These are phyloP conservation scores for Beta macrorhiza DNA, from an alignment of 179 eudicot genomes.

Conservation along the genomic window DNA sequence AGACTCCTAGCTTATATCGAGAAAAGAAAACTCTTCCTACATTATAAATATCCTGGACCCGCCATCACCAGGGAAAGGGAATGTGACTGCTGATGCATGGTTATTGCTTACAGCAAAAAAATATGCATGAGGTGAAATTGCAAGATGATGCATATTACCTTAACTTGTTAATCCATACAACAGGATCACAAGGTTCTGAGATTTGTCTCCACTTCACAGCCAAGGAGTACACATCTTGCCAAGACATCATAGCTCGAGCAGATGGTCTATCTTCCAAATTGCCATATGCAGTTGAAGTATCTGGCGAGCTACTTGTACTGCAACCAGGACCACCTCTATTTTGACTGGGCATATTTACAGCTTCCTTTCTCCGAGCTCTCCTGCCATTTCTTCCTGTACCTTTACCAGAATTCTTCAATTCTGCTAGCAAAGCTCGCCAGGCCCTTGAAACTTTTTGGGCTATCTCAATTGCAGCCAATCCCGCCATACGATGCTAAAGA, in stretches of 20 bases:
- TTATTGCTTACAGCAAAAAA: not conserved
- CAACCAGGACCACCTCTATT: constrained; percentile 98
- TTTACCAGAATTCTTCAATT: constrained; percentile 69
- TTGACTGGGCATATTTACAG: constrained; percentile 53
- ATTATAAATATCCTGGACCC: too few relatives aligned
- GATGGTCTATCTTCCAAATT: constrained; percentile 62
- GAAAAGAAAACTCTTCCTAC: not conserved
- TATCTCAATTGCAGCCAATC: constrained; percentile 95
- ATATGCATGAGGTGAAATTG: not conserved
- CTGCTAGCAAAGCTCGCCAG: constrained; percentile 86
- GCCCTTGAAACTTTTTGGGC: constrained; percentile 92
- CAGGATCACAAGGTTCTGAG: constrained; percentile 98
- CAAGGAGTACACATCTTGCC: constrained; percentile 84
- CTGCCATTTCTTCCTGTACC: constrained; percentile 62
- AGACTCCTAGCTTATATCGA: not conserved
- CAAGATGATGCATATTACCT: constrained; percentile 51
- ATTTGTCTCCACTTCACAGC: constrained; percentile 99
- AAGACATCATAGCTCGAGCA: constrained; percentile 63
- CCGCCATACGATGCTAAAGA: constrained; percentile 97
- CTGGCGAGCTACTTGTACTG: constrained; percentile 74
- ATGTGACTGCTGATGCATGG: not conserved
- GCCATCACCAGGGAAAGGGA: not conserved
- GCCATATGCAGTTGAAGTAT: constrained; percentile 53
- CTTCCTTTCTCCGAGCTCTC: constrained; percentile 74
- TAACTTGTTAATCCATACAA: constrained; percentile 93